Conservation (phyloP, 768 basidiomycete genomes). For the Fistulinella prunicolor region DNA sequence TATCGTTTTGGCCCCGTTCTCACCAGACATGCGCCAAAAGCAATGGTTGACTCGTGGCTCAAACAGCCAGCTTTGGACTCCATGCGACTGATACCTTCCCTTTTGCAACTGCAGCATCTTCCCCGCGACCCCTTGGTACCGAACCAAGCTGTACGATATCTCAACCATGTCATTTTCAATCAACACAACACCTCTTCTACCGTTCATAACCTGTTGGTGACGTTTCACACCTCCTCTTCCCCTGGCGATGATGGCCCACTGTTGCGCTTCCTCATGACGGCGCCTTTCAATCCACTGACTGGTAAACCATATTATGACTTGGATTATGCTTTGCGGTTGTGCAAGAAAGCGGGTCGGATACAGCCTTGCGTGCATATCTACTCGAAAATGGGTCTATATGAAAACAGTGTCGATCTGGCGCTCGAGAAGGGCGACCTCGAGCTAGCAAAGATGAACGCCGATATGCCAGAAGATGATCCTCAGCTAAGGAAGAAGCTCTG, state of each 20-base stretch:
- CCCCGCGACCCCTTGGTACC: constrained; percentile 69
- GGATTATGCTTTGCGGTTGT: constrained; percentile 92
- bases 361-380: constrained; percentile 96
- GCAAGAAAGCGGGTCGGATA: constrained; percentile 75
- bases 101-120: constrained; percentile 75
- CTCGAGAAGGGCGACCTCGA: constrained; percentile 93
- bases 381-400: constrained; percentile 95
- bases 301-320: constrained; percentile 92
- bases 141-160: constrained; percentile 88
- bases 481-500: constrained; percentile 89
- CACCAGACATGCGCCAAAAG: constrained; percentile 81
- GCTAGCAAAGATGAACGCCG: constrained; percentile 91
- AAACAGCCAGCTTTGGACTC: constrained; percentile 79
- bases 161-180: constrained; percentile 81
- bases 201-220: constrained; percentile 91
- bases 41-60: constrained; percentile 91
- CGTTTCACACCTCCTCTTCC: constrained; percentile 67
- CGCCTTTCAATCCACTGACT: constrained; percentile 79
- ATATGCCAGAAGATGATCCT: constrained; percentile 90
- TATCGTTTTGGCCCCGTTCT: constrained; percentile 91
- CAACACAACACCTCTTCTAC: constrained; percentile 78
- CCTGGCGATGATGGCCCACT: constrained; percentile 71
- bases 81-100: constrained; percentile 81
- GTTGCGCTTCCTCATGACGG: constrained; percentile 76
- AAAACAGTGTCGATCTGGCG: constrained; percentile 94